These are phyloP conservation scores for Rhodomyrtus tomentosa DNA, from an alignment of 345 rosid species.

Conservation along the genomic window DNA sequence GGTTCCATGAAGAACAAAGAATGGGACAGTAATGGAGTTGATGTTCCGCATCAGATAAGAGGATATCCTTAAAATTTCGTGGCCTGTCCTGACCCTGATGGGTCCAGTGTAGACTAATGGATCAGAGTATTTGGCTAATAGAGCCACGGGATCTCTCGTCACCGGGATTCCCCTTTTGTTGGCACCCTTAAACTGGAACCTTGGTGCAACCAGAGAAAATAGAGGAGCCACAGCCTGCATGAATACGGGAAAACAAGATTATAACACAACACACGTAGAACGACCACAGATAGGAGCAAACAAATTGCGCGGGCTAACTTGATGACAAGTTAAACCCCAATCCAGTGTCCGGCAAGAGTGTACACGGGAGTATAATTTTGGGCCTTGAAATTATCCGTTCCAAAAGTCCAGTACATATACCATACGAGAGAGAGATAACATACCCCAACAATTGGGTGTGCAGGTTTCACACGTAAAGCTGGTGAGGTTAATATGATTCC, in stretches of 20 bases:
- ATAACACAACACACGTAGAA: neutral
- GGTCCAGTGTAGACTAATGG: slow-evolving; percentile 98
- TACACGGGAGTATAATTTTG: fast-evolving
- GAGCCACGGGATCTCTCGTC: slow-evolving; percentile 88
- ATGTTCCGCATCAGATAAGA: slow-evolving; percentile 64
- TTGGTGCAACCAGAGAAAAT: slow-evolving; percentile 72
- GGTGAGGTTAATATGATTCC: slow-evolving; percentile 87
- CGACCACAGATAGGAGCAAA: neutral
- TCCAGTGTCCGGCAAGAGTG: neutral
- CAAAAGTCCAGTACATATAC: neutral
- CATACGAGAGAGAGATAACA: slow-evolving; percentile 1
- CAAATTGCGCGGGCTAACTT: neutral
- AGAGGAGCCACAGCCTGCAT: slow-evolving; percentile 87
- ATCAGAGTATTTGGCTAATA: slow-evolving; percentile 77
- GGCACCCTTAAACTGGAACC: slow-evolving; percentile 92
- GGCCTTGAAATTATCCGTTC: neutral
- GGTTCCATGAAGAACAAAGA: slow-evolving; percentile 92
- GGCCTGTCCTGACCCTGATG: slow-evolving; percentile 89
- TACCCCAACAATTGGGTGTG: slow-evolving; percentile 95
- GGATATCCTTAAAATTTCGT: slow-evolving; percentile 78
- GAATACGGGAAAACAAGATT: neutral
- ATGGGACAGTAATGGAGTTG: slow-evolving; percentile 57
- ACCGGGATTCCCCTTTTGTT: slow-evolving; percentile 98
- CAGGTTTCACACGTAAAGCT: slow-evolving; percentile 90
- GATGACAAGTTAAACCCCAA: neutral